phyloP scores from a whole-genome alignment of 139 green algal genomes.

The Coccomyxa sp. region DNA sequence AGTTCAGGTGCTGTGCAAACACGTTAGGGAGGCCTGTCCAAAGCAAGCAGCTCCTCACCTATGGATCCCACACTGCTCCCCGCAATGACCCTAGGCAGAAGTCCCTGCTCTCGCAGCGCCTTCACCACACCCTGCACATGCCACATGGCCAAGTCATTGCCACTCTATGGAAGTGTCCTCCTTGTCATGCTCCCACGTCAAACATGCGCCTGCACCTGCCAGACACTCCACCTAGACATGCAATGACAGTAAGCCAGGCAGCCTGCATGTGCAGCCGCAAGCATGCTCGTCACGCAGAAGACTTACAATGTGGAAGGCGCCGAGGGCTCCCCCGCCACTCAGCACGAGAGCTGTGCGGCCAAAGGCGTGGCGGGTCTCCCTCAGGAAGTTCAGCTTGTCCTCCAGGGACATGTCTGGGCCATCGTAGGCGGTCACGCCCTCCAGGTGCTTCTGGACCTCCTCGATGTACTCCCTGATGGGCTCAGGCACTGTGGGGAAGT shows the following conservation, averaged over 20 bases:
- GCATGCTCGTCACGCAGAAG: not conserved
- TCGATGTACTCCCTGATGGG: conserved; percentile 92
- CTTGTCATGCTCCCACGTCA: not conserved
- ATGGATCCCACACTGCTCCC: conserved; percentile 88
- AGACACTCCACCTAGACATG: not conserved
- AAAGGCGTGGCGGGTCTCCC: conserved; percentile 92
- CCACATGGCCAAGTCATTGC: too few species aligned
- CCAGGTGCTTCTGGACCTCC: conserved; percentile 79
- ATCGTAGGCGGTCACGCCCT: conserved; percentile 23
- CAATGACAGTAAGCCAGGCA: not conserved
- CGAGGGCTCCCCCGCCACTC: conserved; percentile 86
- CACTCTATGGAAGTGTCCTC: not conserved
- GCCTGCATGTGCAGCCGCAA: not conserved
- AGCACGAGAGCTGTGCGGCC: conserved; percentile 95
- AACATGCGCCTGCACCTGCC: not conserved
- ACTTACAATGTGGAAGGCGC: conserved; percentile 87
- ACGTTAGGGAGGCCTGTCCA: too few species aligned
- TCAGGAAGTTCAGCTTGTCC: conserved; percentile 89
- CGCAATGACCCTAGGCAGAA: conserved; percentile 91
- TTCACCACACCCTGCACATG: conserved; percentile 87
- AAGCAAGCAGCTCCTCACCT: conserved; percentile 2
- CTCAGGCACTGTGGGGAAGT: conserved; percentile 65
- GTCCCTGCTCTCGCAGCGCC: conserved; percentile 80
- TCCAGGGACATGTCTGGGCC: conserved; percentile 49
- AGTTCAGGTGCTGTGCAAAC: too few species aligned